A percentile compares a stretch with the other conserved stretches of the same genome.
phyloP scores from a whole-genome alignment of 495 filamentous ascomycete species.

The Xylaria intraflava region DNA sequence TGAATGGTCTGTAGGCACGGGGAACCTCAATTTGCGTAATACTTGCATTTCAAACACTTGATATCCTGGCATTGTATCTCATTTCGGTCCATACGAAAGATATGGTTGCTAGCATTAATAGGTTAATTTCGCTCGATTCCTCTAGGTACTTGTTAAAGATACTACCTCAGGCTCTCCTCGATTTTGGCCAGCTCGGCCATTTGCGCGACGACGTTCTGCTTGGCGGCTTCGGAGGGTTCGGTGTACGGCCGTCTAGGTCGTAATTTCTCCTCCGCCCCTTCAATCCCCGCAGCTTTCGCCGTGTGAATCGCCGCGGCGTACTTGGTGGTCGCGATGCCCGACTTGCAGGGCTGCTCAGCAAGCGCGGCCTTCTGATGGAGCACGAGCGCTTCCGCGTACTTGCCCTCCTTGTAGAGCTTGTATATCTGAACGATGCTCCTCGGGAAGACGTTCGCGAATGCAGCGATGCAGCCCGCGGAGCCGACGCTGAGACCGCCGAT shows the following conservation, averaged over 20 bases:
- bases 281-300: slow-evolving; percentile 50
- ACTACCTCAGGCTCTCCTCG: slow-evolving; percentile 32
- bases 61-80: not conserved
- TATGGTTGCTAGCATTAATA: not conserved
- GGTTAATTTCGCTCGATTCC: not conserved
- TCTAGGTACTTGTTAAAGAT: not conserved
- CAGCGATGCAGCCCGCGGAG: slow-evolving; percentile 57
- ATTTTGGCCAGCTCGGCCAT: slow-evolving; percentile 47
- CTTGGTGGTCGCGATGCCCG: slow-evolving; percentile 59
- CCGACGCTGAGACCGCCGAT: slow-evolving; percentile 55
- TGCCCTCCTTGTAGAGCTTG: slow-evolving; percentile 44
- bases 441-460: slow-evolving; percentile 62
- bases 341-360: slow-evolving; percentile 51
- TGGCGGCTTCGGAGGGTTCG: slow-evolving; percentile 41
- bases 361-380: slow-evolving; percentile 46
- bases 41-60: not conserved
- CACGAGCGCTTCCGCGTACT: slow-evolving; percentile 46
- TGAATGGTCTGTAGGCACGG: not conserved
- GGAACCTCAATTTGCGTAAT: not conserved
- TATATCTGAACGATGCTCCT: slow-evolving; percentile 49
- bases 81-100: not conserved
- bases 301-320: slow-evolving; percentile 53
- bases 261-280: slow-evolving; percentile 48
- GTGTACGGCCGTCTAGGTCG: slow-evolving; percentile 54
- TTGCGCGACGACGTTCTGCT: slow-evolving; percentile 38